These are phyloP conservation scores for Penicillium macrosclerotiorum DNA, from an alignment of 495 filamentous ascomycete genomes.

Conservation along the genomic window DNA sequence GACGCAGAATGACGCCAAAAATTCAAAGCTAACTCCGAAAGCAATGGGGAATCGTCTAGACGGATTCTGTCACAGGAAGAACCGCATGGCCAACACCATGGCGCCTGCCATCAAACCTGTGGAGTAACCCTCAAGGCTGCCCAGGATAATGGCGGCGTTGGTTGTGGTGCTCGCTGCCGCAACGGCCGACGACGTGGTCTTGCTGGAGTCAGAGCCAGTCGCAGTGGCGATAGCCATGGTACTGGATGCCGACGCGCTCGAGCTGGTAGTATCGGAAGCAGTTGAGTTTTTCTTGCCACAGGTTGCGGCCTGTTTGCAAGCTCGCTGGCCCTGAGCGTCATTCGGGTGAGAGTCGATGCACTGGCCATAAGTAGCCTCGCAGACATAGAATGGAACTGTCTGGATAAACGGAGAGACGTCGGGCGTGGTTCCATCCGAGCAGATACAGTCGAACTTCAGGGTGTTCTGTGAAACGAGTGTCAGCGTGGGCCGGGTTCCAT, in stretches of 20 bases:
- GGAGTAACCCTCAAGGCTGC: conserved; percentile 40
- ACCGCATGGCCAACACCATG: conserved; percentile 46
- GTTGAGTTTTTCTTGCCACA: conserved; percentile 52
- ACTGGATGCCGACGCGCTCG: conserved; percentile 18
- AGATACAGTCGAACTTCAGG: conserved; percentile 54
- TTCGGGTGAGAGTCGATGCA: conserved; percentile 50
- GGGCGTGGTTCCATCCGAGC: conserved; percentile 50
- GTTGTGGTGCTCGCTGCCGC: conserved; percentile 28
- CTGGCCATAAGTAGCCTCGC: conserved; percentile 45
- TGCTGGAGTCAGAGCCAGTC: conserved; percentile 22
- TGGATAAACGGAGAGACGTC: conserved; percentile 50
- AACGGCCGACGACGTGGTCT: conserved; percentile 27
- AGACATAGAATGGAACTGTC: conserved; percentile 59
- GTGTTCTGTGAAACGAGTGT: conserved; percentile 31
- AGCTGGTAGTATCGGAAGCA: conserved; percentile 24
- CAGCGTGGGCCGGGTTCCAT: conserved; percentile 1
- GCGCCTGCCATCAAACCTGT: conserved; percentile 48
- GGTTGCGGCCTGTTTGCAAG: conserved; percentile 38
- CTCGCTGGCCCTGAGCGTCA: conserved; percentile 41
- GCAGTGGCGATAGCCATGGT: conserved; percentile 28
- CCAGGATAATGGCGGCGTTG: conserved; percentile 35
- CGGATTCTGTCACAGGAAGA: conserved; percentile 45
- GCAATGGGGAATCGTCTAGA: background rate
- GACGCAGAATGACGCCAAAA: conserved; percentile 6
- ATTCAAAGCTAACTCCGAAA: background rate